Conservation (phyloP, 345 rosid genomes). For the Conringia planisiliqua region DNA sequence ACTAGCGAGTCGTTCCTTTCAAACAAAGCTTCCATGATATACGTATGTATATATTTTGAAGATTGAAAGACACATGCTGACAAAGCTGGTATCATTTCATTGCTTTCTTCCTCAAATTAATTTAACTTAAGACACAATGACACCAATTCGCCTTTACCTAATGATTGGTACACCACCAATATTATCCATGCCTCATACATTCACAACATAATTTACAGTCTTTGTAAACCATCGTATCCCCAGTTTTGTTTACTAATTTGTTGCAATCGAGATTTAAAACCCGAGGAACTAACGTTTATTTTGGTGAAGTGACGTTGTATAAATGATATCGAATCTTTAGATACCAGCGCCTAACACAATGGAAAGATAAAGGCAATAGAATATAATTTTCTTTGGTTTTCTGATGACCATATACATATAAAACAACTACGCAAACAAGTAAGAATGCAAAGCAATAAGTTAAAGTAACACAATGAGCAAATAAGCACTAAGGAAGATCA, state of each 20-base stretch:
- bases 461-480: not conserved
- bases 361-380: not conserved
- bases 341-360: not conserved
- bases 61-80: not conserved
- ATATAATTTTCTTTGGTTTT: not conserved
- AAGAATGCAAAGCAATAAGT: not conserved
- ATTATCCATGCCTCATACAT: not conserved
- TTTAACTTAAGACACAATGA: not conserved
- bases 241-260: not conserved
- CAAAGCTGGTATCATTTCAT: not conserved
- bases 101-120: not conserved
- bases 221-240: not conserved
- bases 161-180: not conserved
- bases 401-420: not conserved
- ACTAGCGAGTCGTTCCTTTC: not conserved
- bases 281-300: not conserved
- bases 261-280: not conserved
- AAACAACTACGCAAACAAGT: not conserved
- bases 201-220: not conserved
- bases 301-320: not conserved
- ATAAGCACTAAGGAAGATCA: not conserved
- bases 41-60: not conserved
- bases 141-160: not conserved
- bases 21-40: slow-evolving; percentile 3
- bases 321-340: not conserved